Conservation (phyloP, 805 yeast species). For the Myxozyma lipomycoides region DNA sequence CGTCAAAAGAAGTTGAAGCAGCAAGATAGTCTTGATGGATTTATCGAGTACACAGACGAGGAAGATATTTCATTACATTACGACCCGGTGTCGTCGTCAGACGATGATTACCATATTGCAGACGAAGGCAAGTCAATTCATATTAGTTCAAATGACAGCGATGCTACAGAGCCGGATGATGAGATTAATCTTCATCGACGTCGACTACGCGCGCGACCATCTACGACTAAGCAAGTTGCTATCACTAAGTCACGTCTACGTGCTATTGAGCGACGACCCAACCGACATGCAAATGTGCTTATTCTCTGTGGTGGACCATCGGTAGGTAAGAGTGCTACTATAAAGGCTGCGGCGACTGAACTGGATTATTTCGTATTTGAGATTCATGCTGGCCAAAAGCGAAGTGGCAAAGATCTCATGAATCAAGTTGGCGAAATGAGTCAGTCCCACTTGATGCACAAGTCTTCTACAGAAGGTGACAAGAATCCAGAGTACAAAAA, state of each 20-base stretch:
- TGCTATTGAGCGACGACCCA: conserved; percentile 40
- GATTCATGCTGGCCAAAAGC: conserved; percentile 65
- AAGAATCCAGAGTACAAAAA: conserved; percentile 36
- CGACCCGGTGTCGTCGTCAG: conserved; percentile 24
- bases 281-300: conserved; percentile 39
- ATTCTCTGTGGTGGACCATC: conserved; percentile 70
- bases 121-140: neutral
- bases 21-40: conserved; percentile 25
- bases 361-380: conserved; percentile 73
- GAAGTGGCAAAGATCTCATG: conserved; percentile 68
- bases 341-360: conserved; percentile 62
- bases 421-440: conserved; percentile 69
- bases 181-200: conserved; percentile 5
- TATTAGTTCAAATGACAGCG: neutral
- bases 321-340: conserved; percentile 70
- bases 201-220: neutral
- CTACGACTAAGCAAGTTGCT: neutral
- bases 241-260: conserved; percentile 10
- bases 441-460: conserved; percentile 74
- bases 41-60: conserved; percentile 37
- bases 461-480: conserved; percentile 7
- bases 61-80: conserved; percentile 31
- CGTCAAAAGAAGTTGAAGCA: neutral
- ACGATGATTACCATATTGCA: conserved; percentile 12
- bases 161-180: conserved; percentile 4